phyloP scores from a whole-genome alignment of 1,139 yeast genomes.

The Kodamaea suecica region DNA sequence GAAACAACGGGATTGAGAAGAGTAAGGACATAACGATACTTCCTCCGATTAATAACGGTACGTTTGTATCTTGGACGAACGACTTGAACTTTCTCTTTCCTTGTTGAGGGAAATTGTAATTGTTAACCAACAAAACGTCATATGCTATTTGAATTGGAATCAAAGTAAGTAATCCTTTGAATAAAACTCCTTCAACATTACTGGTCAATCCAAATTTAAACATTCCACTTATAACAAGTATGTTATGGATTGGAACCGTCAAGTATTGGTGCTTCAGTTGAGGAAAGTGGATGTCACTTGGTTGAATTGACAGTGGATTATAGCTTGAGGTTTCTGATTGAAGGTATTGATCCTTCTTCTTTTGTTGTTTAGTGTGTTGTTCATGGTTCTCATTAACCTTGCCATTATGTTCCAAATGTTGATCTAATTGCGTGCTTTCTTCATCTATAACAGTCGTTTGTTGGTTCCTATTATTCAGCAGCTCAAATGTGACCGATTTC shows the following conservation, averaged over 20 bases:
- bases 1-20: constrained; percentile 51
- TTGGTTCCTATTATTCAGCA: not conserved
- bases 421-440: no score
- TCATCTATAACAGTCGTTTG: no score
- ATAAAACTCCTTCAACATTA: constrained; percentile 25
- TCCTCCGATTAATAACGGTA: constrained; percentile 31
- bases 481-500: constrained; percentile 16
- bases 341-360: not conserved
- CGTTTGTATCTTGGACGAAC: constrained; percentile 24
- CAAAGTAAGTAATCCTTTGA: constrained; percentile 26
- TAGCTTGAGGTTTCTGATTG: not conserved
- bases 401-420: not conserved
- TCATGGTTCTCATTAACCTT: not conserved
- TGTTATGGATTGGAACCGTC: constrained; percentile 49
- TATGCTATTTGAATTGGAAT: constrained; percentile 28
- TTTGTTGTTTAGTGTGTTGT: constrained; percentile 1
- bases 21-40: constrained; percentile 41
- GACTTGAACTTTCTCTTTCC: constrained; percentile 17
- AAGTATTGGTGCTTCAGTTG: constrained; percentile 6
- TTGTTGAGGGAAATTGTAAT: constrained; percentile 9
- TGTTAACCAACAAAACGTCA: constrained; percentile 21
- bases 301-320: not conserved
- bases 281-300: not conserved
- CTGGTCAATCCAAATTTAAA: constrained; percentile 31
- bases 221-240: constrained; percentile 38